Conservation (phyloP, 2,329 filamentous ascomycete species). For the Diaporthe nobilis region DNA sequence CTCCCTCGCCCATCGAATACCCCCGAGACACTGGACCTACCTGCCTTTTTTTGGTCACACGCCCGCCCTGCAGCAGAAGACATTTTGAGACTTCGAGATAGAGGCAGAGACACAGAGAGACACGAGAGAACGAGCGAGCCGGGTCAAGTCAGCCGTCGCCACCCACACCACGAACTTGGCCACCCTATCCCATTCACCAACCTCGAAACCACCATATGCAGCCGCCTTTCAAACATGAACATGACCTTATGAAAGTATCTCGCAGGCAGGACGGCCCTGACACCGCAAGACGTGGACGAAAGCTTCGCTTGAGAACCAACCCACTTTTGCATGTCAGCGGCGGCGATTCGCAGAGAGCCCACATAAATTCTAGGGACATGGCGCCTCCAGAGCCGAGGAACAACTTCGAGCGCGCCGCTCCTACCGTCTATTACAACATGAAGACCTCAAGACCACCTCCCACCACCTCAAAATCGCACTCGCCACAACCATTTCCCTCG, state of each 20-base stretch:
- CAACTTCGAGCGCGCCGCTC: conserved; percentile 47
- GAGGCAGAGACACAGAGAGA: not conserved
- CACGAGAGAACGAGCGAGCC: not conserved
- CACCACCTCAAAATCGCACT: conserved; percentile 50
- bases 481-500: conserved; percentile 44
- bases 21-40: conserved; percentile 4
- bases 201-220: conserved; percentile 7
- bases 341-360: not conserved
- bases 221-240: conserved; percentile 33
- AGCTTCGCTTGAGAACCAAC: conserved; percentile 30
- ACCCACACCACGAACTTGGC: not conserved
- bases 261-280: conserved; percentile 37
- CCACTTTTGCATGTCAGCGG: conserved; percentile 29
- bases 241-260: conserved; percentile 38
- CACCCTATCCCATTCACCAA: not conserved
- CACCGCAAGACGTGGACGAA: conserved; percentile 31
- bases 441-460: conserved; percentile 59
- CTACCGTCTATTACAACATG: conserved; percentile 60
- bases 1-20: not conserved
- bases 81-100: not conserved
- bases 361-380: conserved; percentile 27
- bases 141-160: conserved; percentile 7
- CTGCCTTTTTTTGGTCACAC: conserved; percentile 2
- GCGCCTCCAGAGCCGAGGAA: conserved; percentile 49
- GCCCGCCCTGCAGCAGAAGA: not conserved